These are phyloP conservation scores for Peronospora belbahrii DNA, from an alignment of 352 stramenopile genomes.

Conservation along the genomic window DNA sequence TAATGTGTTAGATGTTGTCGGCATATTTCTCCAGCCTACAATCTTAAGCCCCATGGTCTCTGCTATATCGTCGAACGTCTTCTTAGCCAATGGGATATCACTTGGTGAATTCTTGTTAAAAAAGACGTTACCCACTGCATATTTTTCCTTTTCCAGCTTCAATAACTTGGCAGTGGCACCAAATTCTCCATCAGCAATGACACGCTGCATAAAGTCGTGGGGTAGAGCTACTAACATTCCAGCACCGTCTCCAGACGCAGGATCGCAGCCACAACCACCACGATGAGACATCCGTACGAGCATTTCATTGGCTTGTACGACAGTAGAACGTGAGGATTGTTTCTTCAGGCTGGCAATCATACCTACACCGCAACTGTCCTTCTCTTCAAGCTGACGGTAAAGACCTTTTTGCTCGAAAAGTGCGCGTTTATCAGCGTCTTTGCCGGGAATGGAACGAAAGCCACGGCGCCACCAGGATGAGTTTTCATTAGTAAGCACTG, in stretches of 20 bases:
- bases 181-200: slow-evolving; percentile 77
- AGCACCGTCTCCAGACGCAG: slow-evolving; percentile 86
- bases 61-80: slow-evolving; percentile 77
- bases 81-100: slow-evolving; percentile 82
- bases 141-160: slow-evolving; percentile 61
- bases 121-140: slow-evolving; percentile 91
- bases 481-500: slow-evolving; percentile 6
- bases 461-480: slow-evolving; percentile 13
- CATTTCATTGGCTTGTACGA: slow-evolving; percentile 96
- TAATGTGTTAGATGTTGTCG: slow-evolving; percentile 91
- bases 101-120: slow-evolving; percentile 60
- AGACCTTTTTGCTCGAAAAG: slow-evolving; percentile 50
- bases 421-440: slow-evolving; percentile 44
- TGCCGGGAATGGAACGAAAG: slow-evolving; percentile 42
- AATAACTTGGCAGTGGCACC: slow-evolving; percentile 28
- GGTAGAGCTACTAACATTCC: slow-evolving; percentile 96
- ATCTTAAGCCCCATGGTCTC: slow-evolving; percentile 85
- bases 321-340: slow-evolving; percentile 80
- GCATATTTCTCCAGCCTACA: slow-evolving; percentile 89
- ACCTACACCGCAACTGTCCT: slow-evolving; percentile 90
- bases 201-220: slow-evolving; percentile 89
- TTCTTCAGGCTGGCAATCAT: slow-evolving; percentile 95
- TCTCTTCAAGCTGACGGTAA: slow-evolving; percentile 47
- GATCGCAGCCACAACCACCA: slow-evolving; percentile 92
- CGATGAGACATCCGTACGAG: slow-evolving; percentile 94